A percentile compares a stretch with the other conserved stretches of the same genome.
Conservation (phyloP, 257 asterid species). For the Avicennia marina region DNA sequence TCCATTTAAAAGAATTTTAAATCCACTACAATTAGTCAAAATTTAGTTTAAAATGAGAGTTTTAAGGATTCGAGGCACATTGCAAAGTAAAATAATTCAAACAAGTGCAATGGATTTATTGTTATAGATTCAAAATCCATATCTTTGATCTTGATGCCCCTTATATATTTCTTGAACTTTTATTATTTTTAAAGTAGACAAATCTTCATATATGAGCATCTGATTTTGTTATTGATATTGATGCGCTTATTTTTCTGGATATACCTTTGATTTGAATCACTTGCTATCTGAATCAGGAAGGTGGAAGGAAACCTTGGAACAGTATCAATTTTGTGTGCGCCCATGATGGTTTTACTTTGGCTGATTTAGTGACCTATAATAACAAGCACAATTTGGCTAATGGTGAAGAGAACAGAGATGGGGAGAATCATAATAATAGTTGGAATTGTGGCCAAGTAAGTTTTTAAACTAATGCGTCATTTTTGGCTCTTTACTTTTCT, state of each 20-base stretch:
- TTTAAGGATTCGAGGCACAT: too few relatives aligned
- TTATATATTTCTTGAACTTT: too few relatives aligned
- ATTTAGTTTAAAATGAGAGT: too few relatives aligned
- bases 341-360: constrained; percentile 97
- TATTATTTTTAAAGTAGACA: too few relatives aligned
- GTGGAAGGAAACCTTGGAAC: constrained; percentile 98
- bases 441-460: constrained; percentile 97
- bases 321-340: constrained; percentile 88
- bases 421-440: constrained; percentile 94
- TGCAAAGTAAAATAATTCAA: too few relatives aligned
- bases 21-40: too few relatives aligned
- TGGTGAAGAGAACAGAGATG: constrained; percentile 94
- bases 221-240: too few relatives aligned
- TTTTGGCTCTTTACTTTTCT: background rate
- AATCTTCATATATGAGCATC: too few relatives aligned
- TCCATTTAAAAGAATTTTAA: too few relatives aligned
- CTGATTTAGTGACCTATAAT: constrained; percentile 91
- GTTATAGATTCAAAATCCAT: too few relatives aligned
- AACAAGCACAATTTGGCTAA: constrained; percentile 82
- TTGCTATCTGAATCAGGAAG: constrained; percentile 57
- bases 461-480: background rate
- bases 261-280: background rate
- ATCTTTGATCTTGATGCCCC: too few relatives aligned
- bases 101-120: too few relatives aligned
- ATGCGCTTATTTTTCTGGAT: background rate